Conservation (phyloP, 2,329 filamentous ascomycete genomes). For the Botrytis squamosa region DNA sequence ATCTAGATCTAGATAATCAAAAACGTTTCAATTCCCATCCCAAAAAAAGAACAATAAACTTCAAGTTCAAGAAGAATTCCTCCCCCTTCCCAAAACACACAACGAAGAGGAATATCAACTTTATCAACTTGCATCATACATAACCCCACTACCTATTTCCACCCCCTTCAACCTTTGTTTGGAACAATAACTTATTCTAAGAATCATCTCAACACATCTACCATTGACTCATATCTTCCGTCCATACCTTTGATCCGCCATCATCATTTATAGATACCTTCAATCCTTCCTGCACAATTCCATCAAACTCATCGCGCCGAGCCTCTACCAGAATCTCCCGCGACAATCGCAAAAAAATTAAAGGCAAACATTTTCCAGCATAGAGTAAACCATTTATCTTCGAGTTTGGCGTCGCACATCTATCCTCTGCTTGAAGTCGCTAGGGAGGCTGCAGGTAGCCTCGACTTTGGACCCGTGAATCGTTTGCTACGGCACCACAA, state of each 20-base stretch:
- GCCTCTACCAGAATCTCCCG: constrained; percentile 29
- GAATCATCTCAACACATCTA: constrained; percentile 30
- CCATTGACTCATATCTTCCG: constrained; percentile 29
- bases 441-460: constrained; percentile 38
- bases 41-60: neutral
- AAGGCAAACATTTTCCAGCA: constrained; percentile 11
- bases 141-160: constrained; percentile 6
- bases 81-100: neutral
- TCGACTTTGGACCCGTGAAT: constrained; percentile 27
- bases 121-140: constrained; percentile 13
- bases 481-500: constrained; percentile 1
- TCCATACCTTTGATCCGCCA: constrained; percentile 25
- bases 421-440: constrained; percentile 26
- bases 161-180: constrained; percentile 32
- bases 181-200: constrained; percentile 30
- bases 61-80: no score
- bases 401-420: constrained; percentile 24
- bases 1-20: neutral
- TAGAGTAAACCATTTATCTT: constrained; percentile 12
- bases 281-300: constrained; percentile 24
- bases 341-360: constrained; percentile 24
- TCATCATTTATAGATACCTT: constrained; percentile 28
- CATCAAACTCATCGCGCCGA: constrained; percentile 24
- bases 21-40: neutral
- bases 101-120: constrained; percentile 3